Evolutionary conservation across 306 rosid species (phyloP).

Genomic region (Castanea mollissima): DNA sequence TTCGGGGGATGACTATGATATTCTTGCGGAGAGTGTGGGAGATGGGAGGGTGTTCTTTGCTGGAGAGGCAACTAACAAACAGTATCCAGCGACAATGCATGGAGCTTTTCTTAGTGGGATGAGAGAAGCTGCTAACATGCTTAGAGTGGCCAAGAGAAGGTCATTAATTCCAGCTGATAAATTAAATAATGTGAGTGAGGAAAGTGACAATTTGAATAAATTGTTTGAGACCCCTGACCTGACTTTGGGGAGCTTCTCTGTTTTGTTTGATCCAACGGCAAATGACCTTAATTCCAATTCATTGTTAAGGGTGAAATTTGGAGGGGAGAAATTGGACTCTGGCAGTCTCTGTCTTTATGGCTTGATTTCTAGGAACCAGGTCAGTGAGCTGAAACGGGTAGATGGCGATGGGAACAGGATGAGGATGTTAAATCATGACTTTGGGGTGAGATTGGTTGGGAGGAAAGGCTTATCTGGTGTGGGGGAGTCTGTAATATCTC

Average conservation of each 20-base stretch:
- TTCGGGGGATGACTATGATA: slow-evolving; percentile 83
- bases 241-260: slow-evolving; percentile 63
- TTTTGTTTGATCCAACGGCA: slow-evolving; percentile 58
- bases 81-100: slow-evolving; percentile 93
- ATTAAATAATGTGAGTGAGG: slow-evolving; percentile 16
- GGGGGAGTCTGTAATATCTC: slow-evolving; percentile 52
- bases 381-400: slow-evolving; percentile 48
- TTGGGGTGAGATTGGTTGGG: slow-evolving; percentile 70
- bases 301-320: slow-evolving; percentile 56
- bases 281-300: slow-evolving; percentile 51
- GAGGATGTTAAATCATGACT: slow-evolving; percentile 45
- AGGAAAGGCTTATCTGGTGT: slow-evolving; percentile 55
- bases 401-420: slow-evolving; percentile 60
- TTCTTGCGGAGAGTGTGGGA: slow-evolving; percentile 72
- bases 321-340: slow-evolving; percentile 34
- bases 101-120: slow-evolving; percentile 91
- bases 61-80: slow-evolving; percentile 87
- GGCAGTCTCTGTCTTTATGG: slow-evolving; percentile 50
- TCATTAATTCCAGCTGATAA: slow-evolving; percentile 26
- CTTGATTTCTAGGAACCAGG: slow-evolving; percentile 50
- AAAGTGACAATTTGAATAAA: slow-evolving; percentile 42
- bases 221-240: slow-evolving; percentile 63
- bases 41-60: slow-evolving; percentile 86
- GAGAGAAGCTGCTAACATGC: slow-evolving; percentile 92
- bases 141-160: slow-evolving; percentile 67